These are phyloP conservation scores for Rhizopus microsporus DNA, from an alignment of 371 early-diverging fungal genomes.

Conservation along the genomic window DNA sequence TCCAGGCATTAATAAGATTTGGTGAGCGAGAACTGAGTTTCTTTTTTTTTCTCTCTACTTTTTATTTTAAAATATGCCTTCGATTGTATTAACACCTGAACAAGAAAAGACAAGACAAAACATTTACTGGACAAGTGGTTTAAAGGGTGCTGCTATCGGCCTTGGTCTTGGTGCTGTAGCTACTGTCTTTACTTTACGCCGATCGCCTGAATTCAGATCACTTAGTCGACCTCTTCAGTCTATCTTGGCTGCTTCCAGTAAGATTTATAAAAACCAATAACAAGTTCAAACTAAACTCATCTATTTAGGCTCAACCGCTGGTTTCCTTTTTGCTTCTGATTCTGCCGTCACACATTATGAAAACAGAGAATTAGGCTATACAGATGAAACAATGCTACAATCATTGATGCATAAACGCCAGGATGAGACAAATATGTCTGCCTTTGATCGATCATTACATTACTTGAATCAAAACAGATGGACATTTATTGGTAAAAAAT, in stretches of 20 bases:
- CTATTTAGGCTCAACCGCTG: conserved; percentile 40
- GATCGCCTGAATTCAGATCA: conserved; percentile 46
- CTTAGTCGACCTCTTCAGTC: conserved; percentile 43
- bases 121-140: conserved; percentile 32
- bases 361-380: conserved; percentile 43
- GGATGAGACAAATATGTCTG: conserved; percentile 16
- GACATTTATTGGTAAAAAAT: conserved; percentile 51
- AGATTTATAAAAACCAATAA: conserved; percentile 1
- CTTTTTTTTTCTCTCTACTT: conserved; percentile 6
- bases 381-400: conserved; percentile 40
- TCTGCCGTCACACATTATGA: conserved; percentile 40
- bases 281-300: neutral
- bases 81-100: conserved; percentile 20
- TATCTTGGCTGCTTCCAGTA: conserved; percentile 45
- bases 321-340: conserved; percentile 49
- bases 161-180: conserved; percentile 45
- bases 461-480: conserved; percentile 54
- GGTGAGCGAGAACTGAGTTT: neutral
- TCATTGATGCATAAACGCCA: conserved; percentile 13
- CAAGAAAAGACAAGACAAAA: conserved; percentile 35
- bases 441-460: conserved; percentile 30
- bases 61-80: conserved; percentile 8
- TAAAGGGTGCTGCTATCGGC: conserved; percentile 49
- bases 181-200: conserved; percentile 32
- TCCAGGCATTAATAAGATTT: conserved; percentile 1